Base-by-base conservation (phyloP, 495 filamentous ascomycete genomes). In the Hypoxylon intermedium region DNA sequence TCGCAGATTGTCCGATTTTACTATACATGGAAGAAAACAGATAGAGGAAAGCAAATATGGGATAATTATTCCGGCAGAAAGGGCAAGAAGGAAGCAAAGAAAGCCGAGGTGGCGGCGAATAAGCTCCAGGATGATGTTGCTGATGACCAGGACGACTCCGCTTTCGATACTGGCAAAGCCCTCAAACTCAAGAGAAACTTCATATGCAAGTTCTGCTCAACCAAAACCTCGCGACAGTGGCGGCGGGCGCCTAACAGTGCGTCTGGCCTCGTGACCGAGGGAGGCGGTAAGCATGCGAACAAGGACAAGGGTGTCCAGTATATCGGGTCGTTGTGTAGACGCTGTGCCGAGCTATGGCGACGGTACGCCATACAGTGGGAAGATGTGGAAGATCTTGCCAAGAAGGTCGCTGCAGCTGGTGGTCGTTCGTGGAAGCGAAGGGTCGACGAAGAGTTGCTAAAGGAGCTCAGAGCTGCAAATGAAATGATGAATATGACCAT, bases 1-100 rank as follows among this genome's bases (percentile, higher is more conserved):
- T 85, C 83, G 26, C 84, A 90, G 43, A 89, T 97, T 53, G 90
- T 94, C 21, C 87, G 94, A 9, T 96, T 89, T 58, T 99, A 98
- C 71, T 98, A 98, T 72, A 89, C 89, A 65, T 99, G 95, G 95
- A 99, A 99, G 79, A 97, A 97, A 72, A 92, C 92, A 0, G 84
- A 89, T 1, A 82, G 85, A 41, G 94, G 95, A 21, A 86, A 83
- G 64, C 84, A 92, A 65, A 83, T 99, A 20, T 98, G 95, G 95
- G 91, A 89, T 28, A 88, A 84, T 46, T 97, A 89, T 54, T 87
- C 90, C 53, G 90, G 88, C 4, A 80, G 94, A 19, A 93, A 92
- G 63, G 89, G 89, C 21, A 94, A 93, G 72, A 97, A 95, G 70
- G 89, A 94, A 67, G 87, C 85, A 13, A 85, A 82, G 58, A 80